Conservation (phyloP, 805 yeast genomes). For the Nakazawaea sp. region DNA sequence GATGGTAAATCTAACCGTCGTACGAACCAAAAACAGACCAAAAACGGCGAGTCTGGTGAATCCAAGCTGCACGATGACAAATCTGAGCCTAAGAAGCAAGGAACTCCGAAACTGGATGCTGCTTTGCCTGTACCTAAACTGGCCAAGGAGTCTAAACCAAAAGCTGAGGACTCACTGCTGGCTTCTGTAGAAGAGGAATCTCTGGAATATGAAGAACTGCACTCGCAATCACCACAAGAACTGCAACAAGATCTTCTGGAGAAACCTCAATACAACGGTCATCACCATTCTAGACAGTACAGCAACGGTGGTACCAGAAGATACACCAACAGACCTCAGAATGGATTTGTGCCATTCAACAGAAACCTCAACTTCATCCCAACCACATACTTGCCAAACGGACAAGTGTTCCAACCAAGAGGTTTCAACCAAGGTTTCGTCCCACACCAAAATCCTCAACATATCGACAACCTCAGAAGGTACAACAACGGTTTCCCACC, state of each 20-base stretch:
- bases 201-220: neutral
- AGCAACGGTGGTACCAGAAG: constrained; percentile 7
- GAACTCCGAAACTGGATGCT: too few species aligned
- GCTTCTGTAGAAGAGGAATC: neutral
- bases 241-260: constrained; percentile 1
- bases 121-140: neutral
- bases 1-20: neutral
- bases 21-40: neutral
- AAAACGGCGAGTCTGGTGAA: constrained; percentile 14
- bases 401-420: constrained; percentile 11
- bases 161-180: neutral
- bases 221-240: neutral
- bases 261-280: constrained; percentile 1
- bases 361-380: constrained; percentile 9
- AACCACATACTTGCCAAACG: constrained; percentile 9
- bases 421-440: constrained; percentile 8
- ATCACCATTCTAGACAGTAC: constrained; percentile 9
- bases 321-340: constrained; percentile 9
- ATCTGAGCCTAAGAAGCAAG: neutral
- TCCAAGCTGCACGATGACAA: constrained; percentile 12
- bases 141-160: neutral
- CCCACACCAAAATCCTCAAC: constrained; percentile 3
- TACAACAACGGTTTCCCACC: constrained; percentile 8
- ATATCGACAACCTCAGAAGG: constrained; percentile 4
- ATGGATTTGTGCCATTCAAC: constrained; percentile 9